Conservation (phyloP, 306 rosid genomes). For the Vigna reflexopilosa region DNA sequence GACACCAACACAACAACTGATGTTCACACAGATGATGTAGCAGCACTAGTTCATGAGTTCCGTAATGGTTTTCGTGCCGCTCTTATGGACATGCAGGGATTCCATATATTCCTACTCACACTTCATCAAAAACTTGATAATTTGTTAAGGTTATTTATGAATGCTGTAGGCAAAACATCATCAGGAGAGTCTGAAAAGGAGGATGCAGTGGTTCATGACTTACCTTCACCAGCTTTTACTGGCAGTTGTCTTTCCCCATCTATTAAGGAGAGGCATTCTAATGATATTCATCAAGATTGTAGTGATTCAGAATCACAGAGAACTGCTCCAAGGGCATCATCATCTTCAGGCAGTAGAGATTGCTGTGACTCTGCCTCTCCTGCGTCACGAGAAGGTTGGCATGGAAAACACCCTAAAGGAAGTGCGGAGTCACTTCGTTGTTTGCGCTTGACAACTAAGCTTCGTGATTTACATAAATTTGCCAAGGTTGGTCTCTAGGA, state of each 20-base stretch:
- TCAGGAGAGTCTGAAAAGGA: constrained; percentile 78
- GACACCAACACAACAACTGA: constrained; percentile 51
- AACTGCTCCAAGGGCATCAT: constrained; percentile 68
- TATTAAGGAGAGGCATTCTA: constrained; percentile 59
- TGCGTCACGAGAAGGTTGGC: constrained; percentile 73
- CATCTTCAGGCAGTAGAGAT: constrained; percentile 63
- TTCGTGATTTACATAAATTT: constrained; percentile 87
- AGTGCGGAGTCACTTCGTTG: constrained; percentile 67
- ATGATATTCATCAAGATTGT: constrained; percentile 67
- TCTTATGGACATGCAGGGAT: constrained; percentile 91
- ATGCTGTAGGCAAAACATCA: constrained; percentile 64
- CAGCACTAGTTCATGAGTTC: constrained; percentile 66
- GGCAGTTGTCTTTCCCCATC: constrained; percentile 57
- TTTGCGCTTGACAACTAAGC: constrained; percentile 85
- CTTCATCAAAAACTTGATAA: constrained; percentile 87
- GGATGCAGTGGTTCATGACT: constrained; percentile 62
- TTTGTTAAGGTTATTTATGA: constrained; percentile 69
- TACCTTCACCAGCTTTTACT: constrained; percentile 56
- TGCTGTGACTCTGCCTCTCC: constrained; percentile 66
- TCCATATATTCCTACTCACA: constrained; percentile 77
- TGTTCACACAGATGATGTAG: constrained; percentile 48
- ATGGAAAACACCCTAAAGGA: constrained; percentile 73
- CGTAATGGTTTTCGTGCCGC: constrained; percentile 88
- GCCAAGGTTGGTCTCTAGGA: constrained; percentile 72
- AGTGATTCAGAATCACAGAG: constrained; percentile 72